These are phyloP conservation scores for Cryphonectria radicalis DNA, from an alignment of 2,329 filamentous ascomycete species.

Conservation along the genomic window DNA sequence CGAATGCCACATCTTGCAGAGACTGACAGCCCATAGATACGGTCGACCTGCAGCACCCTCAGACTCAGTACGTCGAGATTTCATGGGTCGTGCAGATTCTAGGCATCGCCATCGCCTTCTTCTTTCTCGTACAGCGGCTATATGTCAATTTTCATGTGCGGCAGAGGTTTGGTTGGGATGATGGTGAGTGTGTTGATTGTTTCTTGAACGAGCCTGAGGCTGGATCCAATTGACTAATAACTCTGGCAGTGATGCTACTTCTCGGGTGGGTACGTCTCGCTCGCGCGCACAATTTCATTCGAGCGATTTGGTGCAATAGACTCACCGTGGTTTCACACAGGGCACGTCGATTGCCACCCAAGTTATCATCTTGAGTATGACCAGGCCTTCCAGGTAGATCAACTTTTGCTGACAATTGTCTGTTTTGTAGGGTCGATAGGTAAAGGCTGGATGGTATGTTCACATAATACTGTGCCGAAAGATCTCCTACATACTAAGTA, in stretches of 20 bases:
- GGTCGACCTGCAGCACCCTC: not conserved
- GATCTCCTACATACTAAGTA: not conserved
- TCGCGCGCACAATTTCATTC: not conserved
- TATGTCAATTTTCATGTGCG: slow-evolving; percentile 3
- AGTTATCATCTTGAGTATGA: not conserved
- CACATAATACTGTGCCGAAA: not conserved
- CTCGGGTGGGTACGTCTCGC: not conserved
- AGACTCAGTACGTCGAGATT: not conserved
- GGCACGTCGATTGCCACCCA: not conserved
- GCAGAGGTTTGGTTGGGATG: not conserved
- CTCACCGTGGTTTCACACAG: not conserved
- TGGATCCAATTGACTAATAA: not conserved
- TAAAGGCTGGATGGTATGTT: not conserved
- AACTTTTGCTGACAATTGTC: not conserved
- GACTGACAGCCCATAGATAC: not conserved
- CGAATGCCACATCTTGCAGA: not conserved
- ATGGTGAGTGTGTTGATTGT: not conserved
- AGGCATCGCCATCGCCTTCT: not conserved
- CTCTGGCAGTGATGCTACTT: not conserved
- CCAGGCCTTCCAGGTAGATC: not conserved
- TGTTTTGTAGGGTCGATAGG: not conserved
- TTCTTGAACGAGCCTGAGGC: not conserved
- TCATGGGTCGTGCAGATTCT: not conserved
- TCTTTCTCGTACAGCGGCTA: not conserved
- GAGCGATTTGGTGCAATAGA: not conserved